A percentile compares a stretch with the other conserved stretches of the same genome.
phyloP scores from a whole-genome alignment of 2,329 filamentous ascomycete genomes.

The Kalmusia sp. region DNA sequence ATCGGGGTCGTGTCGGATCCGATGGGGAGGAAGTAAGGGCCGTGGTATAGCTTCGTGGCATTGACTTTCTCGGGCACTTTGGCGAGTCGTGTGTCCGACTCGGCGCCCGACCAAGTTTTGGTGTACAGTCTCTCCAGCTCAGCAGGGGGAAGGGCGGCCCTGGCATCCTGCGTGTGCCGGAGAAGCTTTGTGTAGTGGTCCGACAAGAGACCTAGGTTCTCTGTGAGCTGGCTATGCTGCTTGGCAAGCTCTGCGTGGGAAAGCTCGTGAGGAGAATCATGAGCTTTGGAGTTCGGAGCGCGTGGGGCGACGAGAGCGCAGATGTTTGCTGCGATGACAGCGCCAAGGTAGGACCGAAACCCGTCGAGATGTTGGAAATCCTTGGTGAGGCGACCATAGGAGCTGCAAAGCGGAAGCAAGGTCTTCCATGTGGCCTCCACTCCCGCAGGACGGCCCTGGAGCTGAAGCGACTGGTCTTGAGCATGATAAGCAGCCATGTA shows the following conservation, averaged over 20 bases:
- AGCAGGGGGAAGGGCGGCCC: slow-evolving; percentile 39
- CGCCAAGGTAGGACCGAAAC: slow-evolving; percentile 49
- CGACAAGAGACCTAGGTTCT: slow-evolving; percentile 36
- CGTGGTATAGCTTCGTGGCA: slow-evolving; percentile 42
- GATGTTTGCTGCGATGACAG: slow-evolving; percentile 49
- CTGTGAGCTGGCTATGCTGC: slow-evolving; percentile 25
- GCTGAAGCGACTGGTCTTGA: slow-evolving; percentile 36
- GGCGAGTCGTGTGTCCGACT: slow-evolving; percentile 24
- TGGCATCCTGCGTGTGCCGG: slow-evolving; percentile 36
- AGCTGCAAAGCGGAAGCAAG: slow-evolving; percentile 43
- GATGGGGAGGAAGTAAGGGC: slow-evolving; percentile 51
- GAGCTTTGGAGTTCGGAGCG: slow-evolving; percentile 21
- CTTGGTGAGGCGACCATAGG: slow-evolving; percentile 39
- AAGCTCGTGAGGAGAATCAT: slow-evolving; percentile 38
- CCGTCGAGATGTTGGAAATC: slow-evolving; percentile 49
- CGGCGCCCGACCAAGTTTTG: slow-evolving; percentile 44
- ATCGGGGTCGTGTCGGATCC: slow-evolving; percentile 49
- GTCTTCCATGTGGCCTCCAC: slow-evolving; percentile 47
- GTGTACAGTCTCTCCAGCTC: slow-evolving; percentile 47
- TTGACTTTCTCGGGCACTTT: slow-evolving; percentile 43
- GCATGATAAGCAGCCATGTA: slow-evolving; percentile 48
- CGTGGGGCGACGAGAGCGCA: slow-evolving; percentile 41
- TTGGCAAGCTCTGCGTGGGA: slow-evolving; percentile 30
- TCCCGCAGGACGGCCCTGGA: slow-evolving; percentile 40
- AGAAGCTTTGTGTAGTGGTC: slow-evolving; percentile 36